Percentiles rank a stretch among this genome's conserved stretches.
Conservation (phyloP, 495 filamentous ascomycete genomes). For the Podospora australis region DNA sequence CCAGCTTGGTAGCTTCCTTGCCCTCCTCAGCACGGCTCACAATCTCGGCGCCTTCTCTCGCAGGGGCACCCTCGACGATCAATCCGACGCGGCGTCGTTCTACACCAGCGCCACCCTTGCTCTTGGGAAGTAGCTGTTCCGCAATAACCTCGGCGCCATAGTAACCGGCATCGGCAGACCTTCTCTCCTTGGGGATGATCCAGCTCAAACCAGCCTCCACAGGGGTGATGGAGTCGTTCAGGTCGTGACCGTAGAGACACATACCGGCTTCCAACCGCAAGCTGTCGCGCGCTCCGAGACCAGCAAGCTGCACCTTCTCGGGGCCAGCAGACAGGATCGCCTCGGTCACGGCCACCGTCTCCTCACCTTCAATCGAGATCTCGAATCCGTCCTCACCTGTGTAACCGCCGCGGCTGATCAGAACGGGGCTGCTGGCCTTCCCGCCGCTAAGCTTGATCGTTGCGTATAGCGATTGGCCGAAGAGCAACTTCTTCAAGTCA, state of each 20-base stretch:
- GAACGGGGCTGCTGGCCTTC: conserved; percentile 46
- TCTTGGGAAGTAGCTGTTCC: conserved; percentile 60
- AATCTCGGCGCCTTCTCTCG: conserved; percentile 81
- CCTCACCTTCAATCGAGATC: conserved; percentile 67
- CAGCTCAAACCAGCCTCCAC: conserved; percentile 77
- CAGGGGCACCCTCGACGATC: conserved; percentile 77
- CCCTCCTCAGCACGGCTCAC: conserved; percentile 39
- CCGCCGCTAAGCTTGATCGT: conserved; percentile 36
- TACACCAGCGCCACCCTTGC: conserved; percentile 60
- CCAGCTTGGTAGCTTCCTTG: conserved; percentile 49
- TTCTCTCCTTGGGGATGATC: conserved; percentile 74
- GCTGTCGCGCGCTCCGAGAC: conserved; percentile 85
- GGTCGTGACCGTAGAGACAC: conserved; percentile 97
- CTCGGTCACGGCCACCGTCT: conserved; percentile 49
- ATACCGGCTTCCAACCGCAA: conserved; percentile 92
- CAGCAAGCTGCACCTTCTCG: conserved; percentile 68
- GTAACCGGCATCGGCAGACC: conserved; percentile 55
- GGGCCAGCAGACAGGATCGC: conserved; percentile 57
- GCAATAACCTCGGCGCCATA: conserved; percentile 71
- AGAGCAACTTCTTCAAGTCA: conserved; percentile 66
- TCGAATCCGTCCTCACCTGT: conserved; percentile 98
- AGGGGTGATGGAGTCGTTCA: conserved; percentile 83
- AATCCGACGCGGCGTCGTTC: conserved; percentile 71
- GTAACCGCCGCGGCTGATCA: conserved; percentile 85
- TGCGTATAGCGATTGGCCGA: conserved; percentile 61